Percentiles rank a stretch among this genome's conserved stretches.
These are phyloP conservation scores for Fusarium caatingaense DNA, from an alignment of 2,329 filamentous ascomycete species.

Conservation along the genomic window DNA sequence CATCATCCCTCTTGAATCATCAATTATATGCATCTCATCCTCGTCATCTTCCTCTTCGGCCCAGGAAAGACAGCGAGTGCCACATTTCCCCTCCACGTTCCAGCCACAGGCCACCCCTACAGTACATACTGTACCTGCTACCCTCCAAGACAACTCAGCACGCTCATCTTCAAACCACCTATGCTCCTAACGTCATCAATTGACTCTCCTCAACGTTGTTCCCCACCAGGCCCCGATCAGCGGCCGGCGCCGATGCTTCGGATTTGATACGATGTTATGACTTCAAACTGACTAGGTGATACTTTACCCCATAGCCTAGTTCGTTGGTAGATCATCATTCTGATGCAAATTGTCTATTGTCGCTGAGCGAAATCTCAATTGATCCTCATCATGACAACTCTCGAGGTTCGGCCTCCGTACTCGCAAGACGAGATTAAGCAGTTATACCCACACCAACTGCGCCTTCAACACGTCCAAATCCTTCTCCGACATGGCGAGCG, in stretches of 20 bases:
- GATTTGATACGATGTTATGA: conserved; percentile 18
- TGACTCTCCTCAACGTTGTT: background rate
- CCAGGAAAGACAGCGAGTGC: background rate
- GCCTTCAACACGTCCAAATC: conserved; percentile 91
- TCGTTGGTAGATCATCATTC: background rate
- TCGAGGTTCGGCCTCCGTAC: conserved; percentile 80
- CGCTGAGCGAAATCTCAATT: background rate
- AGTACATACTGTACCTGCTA: background rate
- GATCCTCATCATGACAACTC: conserved; percentile 75
- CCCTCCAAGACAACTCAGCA: background rate
- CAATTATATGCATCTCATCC: background rate
- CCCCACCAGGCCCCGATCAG: conserved; percentile 27
- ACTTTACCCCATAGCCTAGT: background rate
- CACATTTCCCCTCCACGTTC: background rate
- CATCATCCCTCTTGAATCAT: background rate
- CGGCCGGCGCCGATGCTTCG: conserved; percentile 26
- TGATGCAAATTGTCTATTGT: background rate
- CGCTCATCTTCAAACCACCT: background rate
- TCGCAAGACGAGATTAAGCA: conserved; percentile 79
- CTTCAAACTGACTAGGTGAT: conserved; percentile 2
- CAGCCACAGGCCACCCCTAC: background rate
- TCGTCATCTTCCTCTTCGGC: background rate
- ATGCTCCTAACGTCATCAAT: conserved; percentile 10
- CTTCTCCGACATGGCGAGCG: conserved; percentile 84
- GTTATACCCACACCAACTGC: conserved; percentile 83